phyloP scores from a whole-genome alignment of 2,329 filamentous ascomycete genomes.

The Parastagonospora avenae region DNA sequence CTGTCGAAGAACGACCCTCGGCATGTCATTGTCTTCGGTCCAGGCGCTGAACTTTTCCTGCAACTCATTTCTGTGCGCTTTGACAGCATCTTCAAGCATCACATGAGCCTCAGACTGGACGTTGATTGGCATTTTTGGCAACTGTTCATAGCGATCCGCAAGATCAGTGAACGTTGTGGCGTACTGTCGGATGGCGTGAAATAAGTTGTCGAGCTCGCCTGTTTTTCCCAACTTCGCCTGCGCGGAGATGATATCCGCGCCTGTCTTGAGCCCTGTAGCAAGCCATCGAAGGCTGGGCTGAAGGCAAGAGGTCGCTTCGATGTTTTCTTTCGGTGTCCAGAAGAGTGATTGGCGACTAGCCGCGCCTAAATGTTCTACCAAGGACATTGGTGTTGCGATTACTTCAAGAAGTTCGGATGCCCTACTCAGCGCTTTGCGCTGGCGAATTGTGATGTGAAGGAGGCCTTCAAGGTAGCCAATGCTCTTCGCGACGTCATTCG shows the following conservation, averaged over 20 bases:
- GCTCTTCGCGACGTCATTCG: constrained; percentile 78
- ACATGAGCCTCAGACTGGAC: constrained; percentile 27
- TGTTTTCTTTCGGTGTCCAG: constrained; percentile 23
- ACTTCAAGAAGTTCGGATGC: constrained; percentile 40
- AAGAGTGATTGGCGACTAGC: constrained; percentile 10
- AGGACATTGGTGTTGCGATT: constrained; percentile 45
- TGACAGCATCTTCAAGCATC: constrained; percentile 17
- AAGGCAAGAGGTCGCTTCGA: constrained; percentile 12
- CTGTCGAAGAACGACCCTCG: constrained; percentile 58
- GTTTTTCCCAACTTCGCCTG: constrained; percentile 68
- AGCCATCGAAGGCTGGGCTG: constrained; percentile 61
- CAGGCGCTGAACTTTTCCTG: constrained; percentile 20
- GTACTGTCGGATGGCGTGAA: constrained; percentile 33
- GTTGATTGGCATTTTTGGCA: constrained; percentile 35
- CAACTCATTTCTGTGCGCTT: constrained; percentile 19
- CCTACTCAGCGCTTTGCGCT: constrained; percentile 56
- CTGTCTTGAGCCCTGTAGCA: constrained; percentile 69
- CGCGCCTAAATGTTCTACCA: constrained; percentile 38
- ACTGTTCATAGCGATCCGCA: constrained; percentile 16
- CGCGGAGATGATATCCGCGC: constrained; percentile 64
- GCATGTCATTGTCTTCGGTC: constrained; percentile 28
- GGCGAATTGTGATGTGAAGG: constrained; percentile 67
- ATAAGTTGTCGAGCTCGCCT: constrained; percentile 30
- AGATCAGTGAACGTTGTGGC: constrained; percentile 20
- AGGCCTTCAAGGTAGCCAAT: constrained; percentile 87